Evolutionary conservation across 1,284 basidiomycete genomes (phyloP).

Genomic region (Apiotrichum montevideense): DNA sequence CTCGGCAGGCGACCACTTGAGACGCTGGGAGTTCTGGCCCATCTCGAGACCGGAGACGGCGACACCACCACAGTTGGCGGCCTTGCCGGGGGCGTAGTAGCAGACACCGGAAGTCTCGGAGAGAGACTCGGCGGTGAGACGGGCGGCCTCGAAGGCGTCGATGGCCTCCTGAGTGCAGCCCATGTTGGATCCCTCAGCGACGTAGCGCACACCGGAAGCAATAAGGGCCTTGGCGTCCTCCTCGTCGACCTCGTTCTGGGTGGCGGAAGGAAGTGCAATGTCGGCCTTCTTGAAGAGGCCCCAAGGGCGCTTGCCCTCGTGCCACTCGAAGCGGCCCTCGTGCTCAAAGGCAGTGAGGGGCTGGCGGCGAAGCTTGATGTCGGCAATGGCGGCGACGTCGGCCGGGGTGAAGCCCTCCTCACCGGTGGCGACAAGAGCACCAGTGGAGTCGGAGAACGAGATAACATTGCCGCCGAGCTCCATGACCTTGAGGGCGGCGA

Average conservation of each 20-base stretch:
- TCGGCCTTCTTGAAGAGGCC: conserved; percentile 62
- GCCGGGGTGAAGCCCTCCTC: conserved; percentile 57
- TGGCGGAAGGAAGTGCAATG: conserved; percentile 69
- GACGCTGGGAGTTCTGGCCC: conserved; percentile 69
- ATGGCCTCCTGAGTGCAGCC: conserved; percentile 67
- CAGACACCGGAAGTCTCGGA: conserved; percentile 39
- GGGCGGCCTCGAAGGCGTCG: conserved; percentile 63
- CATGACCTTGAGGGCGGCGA: conserved; percentile 71
- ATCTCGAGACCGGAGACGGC: conserved; percentile 61
- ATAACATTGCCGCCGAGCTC: conserved; percentile 69
- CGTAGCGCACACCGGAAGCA: conserved; percentile 63
- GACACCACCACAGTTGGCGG: conserved; percentile 66
- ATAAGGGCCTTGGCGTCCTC: conserved; percentile 66
- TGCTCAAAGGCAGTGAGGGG: conserved; percentile 54
- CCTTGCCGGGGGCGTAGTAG: conserved; percentile 69
- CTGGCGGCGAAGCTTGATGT: conserved; percentile 62
- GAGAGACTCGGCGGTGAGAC: conserved; percentile 50
- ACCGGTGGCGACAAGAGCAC: conserved; percentile 56
- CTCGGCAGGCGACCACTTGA: conserved; percentile 55
- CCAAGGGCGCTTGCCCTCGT: conserved; percentile 68
- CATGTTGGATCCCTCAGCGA: conserved; percentile 76
- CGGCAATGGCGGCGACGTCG: conserved; percentile 56
- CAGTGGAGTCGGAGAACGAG: conserved; percentile 73
- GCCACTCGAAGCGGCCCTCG: conserved; percentile 57
- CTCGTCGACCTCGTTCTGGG: conserved; percentile 66